These are phyloP conservation scores for Metarhizium rileyi DNA, from an alignment of 2,329 filamentous ascomycete genomes.

Conservation along the genomic window DNA sequence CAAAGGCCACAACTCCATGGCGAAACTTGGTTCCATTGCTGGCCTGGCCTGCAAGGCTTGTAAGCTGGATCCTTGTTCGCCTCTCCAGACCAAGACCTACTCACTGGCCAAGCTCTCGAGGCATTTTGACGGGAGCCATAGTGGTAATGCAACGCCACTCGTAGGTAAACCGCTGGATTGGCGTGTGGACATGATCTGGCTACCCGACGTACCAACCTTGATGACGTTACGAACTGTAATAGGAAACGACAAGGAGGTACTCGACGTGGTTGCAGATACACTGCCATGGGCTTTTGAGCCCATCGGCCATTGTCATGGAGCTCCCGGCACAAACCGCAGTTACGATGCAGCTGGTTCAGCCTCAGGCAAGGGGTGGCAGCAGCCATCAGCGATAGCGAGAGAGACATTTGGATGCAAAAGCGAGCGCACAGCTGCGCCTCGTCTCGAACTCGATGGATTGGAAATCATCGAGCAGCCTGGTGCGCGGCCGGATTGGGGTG, in stretches of 20 bases:
- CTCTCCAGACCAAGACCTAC: constrained; percentile 25
- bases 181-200: constrained; percentile 35
- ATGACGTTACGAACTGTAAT: constrained; percentile 18
- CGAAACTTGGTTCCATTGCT: constrained; percentile 33
- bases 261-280: constrained; percentile 27
- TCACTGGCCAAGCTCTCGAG: constrained; percentile 51
- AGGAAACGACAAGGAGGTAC: constrained; percentile 22
- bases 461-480: background rate
- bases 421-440: background rate
- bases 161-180: constrained; percentile 27
- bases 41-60: constrained; percentile 46
- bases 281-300: constrained; percentile 24
- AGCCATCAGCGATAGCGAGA: constrained; percentile 1
- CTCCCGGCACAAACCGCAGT: background rate
- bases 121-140: constrained; percentile 41
- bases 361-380: background rate
- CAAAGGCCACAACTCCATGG: constrained; percentile 44
- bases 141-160: constrained; percentile 16
- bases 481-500: background rate
- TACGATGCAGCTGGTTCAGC: background rate
- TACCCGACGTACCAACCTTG: constrained; percentile 26
- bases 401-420: constrained; percentile 4
- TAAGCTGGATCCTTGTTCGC: constrained; percentile 11
- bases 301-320: background rate
- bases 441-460: background rate